Evolutionary conservation across 129 eudicot genomes (phyloP).

Genomic region (Dittrichia graveolens): DNA sequence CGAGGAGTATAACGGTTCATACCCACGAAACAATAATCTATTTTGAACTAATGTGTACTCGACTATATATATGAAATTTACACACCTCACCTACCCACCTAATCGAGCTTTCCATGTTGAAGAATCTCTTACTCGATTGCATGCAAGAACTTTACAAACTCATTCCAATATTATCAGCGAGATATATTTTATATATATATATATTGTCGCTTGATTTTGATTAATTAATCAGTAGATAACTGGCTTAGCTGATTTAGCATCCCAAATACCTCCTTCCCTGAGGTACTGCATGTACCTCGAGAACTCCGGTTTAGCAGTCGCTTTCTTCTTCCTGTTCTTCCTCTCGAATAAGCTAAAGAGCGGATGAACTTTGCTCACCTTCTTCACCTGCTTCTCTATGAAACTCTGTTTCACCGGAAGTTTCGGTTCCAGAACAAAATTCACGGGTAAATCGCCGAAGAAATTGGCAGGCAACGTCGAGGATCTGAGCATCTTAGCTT

Average conservation of each 20-base stretch:
- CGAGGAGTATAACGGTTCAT: too few relatives aligned
- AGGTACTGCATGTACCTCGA: constrained; percentile 66
- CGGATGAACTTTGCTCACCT: constrained; percentile 63
- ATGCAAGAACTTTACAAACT: too few relatives aligned
- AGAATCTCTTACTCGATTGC: too few relatives aligned
- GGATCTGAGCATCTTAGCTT: constrained; percentile 44
- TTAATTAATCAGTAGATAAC: constrained; percentile 39
- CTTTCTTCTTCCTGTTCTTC: constrained; percentile 51
- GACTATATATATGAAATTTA: too few relatives aligned
- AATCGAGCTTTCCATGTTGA: too few relatives aligned
- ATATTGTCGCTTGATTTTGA: not conserved
- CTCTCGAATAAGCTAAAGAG: constrained; percentile 49
- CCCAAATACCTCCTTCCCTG: constrained; percentile 72
- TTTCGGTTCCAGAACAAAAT: not conserved
- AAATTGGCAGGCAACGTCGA: constrained; percentile 44
- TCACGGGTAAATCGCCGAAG: constrained; percentile 20
- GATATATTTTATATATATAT: too few relatives aligned
- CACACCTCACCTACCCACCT: too few relatives aligned
- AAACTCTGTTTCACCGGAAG: constrained; percentile 21
- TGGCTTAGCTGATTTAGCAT: constrained; percentile 38
- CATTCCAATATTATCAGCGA: too few relatives aligned
- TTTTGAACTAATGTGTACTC: too few relatives aligned
- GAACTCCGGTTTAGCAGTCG: constrained; percentile 75
- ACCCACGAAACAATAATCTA: too few relatives aligned
- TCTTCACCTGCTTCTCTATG: constrained; percentile 50